Evolutionary conservation across 768 basidiomycete genomes (phyloP).

Genomic region (Cubamyces lactineus): DNA sequence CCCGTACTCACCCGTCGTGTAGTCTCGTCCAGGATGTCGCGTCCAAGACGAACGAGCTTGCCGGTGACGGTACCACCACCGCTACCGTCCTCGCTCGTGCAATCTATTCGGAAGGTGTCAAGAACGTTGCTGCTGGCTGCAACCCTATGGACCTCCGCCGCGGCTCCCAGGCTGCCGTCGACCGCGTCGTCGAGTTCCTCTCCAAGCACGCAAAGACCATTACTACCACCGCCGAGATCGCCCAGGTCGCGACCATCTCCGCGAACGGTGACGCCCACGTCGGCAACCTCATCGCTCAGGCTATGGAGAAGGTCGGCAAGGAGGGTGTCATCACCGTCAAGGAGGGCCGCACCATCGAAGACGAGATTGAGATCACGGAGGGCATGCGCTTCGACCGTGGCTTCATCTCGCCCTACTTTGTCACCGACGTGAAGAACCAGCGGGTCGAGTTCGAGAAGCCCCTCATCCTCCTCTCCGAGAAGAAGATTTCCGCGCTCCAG

Average conservation of each 20-base stretch:
- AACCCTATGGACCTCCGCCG: slow-evolving; percentile 99
- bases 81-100: slow-evolving; percentile 96
- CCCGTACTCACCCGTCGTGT: slow-evolving; percentile 15
- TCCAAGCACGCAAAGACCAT: slow-evolving; percentile 88
- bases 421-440: slow-evolving; percentile 97
- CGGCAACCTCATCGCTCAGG: slow-evolving; percentile 93
- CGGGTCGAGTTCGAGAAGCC: slow-evolving; percentile 98
- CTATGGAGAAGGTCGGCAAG: slow-evolving; percentile 99
- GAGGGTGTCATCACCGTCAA: slow-evolving; percentile 99
- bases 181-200: slow-evolving; percentile 91
- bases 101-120: slow-evolving; percentile 98
- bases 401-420: slow-evolving; percentile 97
- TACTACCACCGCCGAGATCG: slow-evolving; percentile 97
- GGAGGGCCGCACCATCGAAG: slow-evolving; percentile 97
- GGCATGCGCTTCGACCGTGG: slow-evolving; percentile 99
- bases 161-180: slow-evolving; percentile 94
- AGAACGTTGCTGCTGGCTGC: slow-evolving; percentile 98
- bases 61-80: slow-evolving; percentile 98
- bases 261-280: slow-evolving; percentile 83
- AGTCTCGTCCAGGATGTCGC: slow-evolving; percentile 96
- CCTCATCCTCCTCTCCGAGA: slow-evolving; percentile 89
- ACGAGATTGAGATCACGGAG: slow-evolving; percentile 99
- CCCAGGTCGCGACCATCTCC: slow-evolving; percentile 97
- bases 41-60: slow-evolving; percentile 94
- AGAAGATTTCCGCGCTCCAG: slow-evolving; percentile 95